Evolutionary conservation across 2,329 filamentous ascomycete species (phyloP), one percentile per base, ranked within the genome.

Genomic region (Basipetospora chlamydospora): DNA sequence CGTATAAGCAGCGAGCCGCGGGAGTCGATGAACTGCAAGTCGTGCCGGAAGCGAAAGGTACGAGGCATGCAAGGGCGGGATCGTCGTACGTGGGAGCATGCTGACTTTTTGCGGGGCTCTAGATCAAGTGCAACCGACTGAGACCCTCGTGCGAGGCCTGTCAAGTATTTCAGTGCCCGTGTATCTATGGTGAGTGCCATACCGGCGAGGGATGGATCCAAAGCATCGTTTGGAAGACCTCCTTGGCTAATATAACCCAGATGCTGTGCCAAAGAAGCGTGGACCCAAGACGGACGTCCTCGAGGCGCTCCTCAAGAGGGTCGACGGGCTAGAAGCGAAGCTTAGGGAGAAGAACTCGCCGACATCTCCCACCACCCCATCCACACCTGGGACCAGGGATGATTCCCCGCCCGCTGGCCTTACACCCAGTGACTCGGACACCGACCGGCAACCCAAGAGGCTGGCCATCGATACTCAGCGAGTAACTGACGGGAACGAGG

Each of bases 21-120:
- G 49, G 85, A 92, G 64, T 82, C 81, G 23, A 93, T 93, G 85
- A 93, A 93, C 57, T 93, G 85, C 73, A 92, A 93, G 58, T 90
- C 83, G 39, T 93, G 85, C 64, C 74, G 85, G 47, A 92, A 92
- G 60, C 71, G 85, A 61, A 93, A 93, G 78, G 84, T 88, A 16
- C 15, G 22, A 9, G 6, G 15, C 12, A 11, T 9, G 11, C 15
- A 15, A 9, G n/a, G n/a, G n/a, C 6, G 20, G 20, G 15, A 9
- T 34, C 4, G 22, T n/a, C n/a, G 6, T 25, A n/a, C 22, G 10
- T 5, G 18, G 15, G 3, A 34, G n/a, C n/a, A n/a, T 13, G 8
- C 22, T 34, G 20, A 22, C 22, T 21, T 7, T 8, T 13, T 2
- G 9, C 8, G 15, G 22, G 8, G 25, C 42, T 23, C 43, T 49